A percentile compares a stretch with the other conserved stretches of the same genome.
Evolutionary conservation across 768 basidiomycete species (phyloP).

Genomic region (Termitomyces sp.): DNA sequence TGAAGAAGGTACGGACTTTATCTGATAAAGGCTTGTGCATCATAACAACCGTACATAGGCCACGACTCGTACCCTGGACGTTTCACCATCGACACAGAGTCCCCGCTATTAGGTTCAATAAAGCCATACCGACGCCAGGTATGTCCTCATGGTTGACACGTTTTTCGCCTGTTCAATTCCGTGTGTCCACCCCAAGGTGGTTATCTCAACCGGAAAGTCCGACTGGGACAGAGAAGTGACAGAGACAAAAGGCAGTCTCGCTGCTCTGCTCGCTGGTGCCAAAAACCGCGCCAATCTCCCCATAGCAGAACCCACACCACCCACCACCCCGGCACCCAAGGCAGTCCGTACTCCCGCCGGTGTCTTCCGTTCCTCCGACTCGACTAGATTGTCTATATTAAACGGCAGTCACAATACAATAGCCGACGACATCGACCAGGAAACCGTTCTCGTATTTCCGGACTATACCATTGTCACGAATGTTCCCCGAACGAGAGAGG

Average conservation of each 20-base stretch:
- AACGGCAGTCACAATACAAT: constrained; percentile 82
- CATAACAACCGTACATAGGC: constrained; percentile 32
- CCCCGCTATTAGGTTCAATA: constrained; percentile 81
- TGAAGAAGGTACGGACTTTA: constrained; percentile 51
- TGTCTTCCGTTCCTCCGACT: constrained; percentile 54
- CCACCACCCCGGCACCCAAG: constrained; percentile 23
- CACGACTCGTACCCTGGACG: constrained; percentile 72
- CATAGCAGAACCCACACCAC: constrained; percentile 23
- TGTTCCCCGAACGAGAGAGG: constrained; percentile 57
- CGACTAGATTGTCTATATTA: constrained; percentile 62
- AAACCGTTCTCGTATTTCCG: constrained; percentile 87
- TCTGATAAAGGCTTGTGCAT: constrained; percentile 25
- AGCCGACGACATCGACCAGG: constrained; percentile 56
- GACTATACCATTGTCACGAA: constrained; percentile 85
- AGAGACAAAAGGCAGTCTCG: constrained; percentile 65
- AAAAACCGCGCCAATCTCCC: constrained; percentile 24
- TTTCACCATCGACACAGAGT: constrained; percentile 77
- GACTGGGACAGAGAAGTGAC: constrained; percentile 88
- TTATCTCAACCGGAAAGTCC: constrained; percentile 86
- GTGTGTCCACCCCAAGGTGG: constrained; percentile 44
- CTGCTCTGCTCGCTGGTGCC: constrained; percentile 48
- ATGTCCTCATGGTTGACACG: constrained; percentile 6
- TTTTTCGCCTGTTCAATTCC: background rate
- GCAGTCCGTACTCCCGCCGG: constrained; percentile 39
- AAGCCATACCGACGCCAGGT: constrained; percentile 85